Evolutionary conservation across 2,329 filamentous ascomycete species (phyloP).

Genomic region (Aspergillus calidoustus): DNA sequence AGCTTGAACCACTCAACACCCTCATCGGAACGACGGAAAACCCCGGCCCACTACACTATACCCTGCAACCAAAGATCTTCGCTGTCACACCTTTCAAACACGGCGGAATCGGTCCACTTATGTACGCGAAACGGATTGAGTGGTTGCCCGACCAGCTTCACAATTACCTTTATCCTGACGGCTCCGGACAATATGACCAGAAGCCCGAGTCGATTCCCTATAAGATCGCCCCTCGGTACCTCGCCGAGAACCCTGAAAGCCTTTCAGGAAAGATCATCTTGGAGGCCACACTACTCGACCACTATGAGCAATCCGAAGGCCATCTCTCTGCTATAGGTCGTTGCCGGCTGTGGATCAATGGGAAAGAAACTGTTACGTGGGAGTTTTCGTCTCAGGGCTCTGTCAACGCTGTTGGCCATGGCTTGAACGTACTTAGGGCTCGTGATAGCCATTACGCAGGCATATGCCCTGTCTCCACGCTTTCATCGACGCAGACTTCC

Average conservation of each 20-base stretch:
- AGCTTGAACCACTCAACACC: background rate
- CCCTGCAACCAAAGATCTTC: background rate
- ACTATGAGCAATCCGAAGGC: background rate
- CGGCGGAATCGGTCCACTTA: background rate
- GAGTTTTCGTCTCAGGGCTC: background rate
- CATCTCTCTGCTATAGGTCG: background rate
- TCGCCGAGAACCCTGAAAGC: background rate
- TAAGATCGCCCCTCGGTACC: background rate
- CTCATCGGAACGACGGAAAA: background rate
- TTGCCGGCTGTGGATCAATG: background rate
- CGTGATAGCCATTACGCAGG: too few relatives aligned
- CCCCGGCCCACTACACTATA: constrained; percentile 4
- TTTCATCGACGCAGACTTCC: too few relatives aligned
- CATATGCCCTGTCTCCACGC: too few relatives aligned
- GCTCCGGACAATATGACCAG: too few relatives aligned
- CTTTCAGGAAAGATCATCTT: background rate
- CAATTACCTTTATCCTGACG: background rate
- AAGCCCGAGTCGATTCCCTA: background rate
- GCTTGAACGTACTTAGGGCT: background rate
- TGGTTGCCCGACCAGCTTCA: background rate
- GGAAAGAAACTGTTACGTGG: background rate
- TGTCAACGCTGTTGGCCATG: too few relatives aligned
- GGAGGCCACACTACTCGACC: background rate
- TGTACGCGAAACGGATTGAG: background rate
- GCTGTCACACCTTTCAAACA: background rate